phyloP scores from a whole-genome alignment of 306 rosid genomes.

The Sechiopsis laciniata region DNA sequence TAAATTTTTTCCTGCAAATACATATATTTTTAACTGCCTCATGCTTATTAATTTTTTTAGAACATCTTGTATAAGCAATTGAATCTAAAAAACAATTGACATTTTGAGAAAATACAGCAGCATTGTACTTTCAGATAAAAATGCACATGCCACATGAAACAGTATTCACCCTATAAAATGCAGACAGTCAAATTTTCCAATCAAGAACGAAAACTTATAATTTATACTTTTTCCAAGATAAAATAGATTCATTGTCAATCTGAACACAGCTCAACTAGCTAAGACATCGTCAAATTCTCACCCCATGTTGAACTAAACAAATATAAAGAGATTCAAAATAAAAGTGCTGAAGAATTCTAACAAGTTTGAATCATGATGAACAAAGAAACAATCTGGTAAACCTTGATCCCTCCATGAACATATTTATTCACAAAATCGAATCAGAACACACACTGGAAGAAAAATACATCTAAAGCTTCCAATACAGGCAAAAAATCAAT shows the following conservation, averaged over 20 bases:
- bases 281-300: too few relatives aligned
- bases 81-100: not conserved
- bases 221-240: not conserved
- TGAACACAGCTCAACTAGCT: not conserved
- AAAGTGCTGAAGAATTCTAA: not conserved
- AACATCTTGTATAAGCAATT: not conserved
- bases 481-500: not conserved
- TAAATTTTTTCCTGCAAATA: not conserved
- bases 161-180: not conserved
- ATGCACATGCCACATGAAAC: constrained; percentile 9
- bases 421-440: not conserved
- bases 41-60: not conserved
- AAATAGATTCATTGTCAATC: not conserved
- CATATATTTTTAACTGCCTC: not conserved
- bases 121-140: not conserved
- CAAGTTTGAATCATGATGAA: not conserved
- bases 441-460: not conserved
- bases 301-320: too few relatives aligned
- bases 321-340: not conserved
- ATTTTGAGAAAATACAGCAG: not conserved
- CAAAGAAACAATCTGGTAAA: not conserved
- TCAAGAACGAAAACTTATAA: not conserved
- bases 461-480: not conserved
- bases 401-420: not conserved
- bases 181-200: not conserved